Evolutionary conservation across 192 early-diverging fungal species (phyloP), one percentile per base, ranked within the genome.

Genomic region (Gonapodya prolifera): DNA sequence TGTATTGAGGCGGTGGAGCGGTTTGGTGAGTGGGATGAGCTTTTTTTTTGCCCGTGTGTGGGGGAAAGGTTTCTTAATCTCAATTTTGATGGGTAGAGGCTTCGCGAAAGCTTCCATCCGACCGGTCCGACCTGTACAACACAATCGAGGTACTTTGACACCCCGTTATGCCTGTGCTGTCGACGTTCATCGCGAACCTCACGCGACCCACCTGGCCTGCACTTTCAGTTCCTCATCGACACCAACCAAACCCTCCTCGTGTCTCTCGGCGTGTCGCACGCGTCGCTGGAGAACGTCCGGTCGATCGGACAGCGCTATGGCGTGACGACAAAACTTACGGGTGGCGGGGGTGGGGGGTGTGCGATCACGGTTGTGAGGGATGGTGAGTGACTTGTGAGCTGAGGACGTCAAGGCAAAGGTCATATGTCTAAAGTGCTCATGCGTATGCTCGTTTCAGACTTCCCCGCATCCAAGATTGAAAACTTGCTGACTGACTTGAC

Each of bases 311-410:
- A 83, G 0, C 33, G 78, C n/a, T 80, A 86, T 36, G 87, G 85
- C 0, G 81, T 98, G 78, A 85, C 86, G 34, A 88, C 94, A 23
- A 99, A 99, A 83, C 83, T 99, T 34, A 99, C 98, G 1, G 98
- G 98, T 34, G 95, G 95, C 33, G 96, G 98, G 32, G 98, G 98
- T 45, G 98, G 98, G 75, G 98, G 98, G 16, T 99, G 97, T 82
- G 93, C 93, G 30, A 79, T 99, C 70, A 94, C 93, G 0, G 83
- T 93, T 71, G 80, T 95, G 29, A 87, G 89, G 23, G 33, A 76
- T 1, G 78, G 77, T 30, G 35, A 32, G 0, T 29, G 1, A 30
- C 82, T n/a, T n/a, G n/a, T n/a, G n/a, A n/a, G n/a, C n/a, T n/a
- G n/a, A n/a, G n/a, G n/a, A n/a, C n/a, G n/a, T n/a, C n/a, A n/a